Evolutionary conservation across 441 rosid genomes (phyloP).

Genomic region (Theobroma grandiflorum): DNA sequence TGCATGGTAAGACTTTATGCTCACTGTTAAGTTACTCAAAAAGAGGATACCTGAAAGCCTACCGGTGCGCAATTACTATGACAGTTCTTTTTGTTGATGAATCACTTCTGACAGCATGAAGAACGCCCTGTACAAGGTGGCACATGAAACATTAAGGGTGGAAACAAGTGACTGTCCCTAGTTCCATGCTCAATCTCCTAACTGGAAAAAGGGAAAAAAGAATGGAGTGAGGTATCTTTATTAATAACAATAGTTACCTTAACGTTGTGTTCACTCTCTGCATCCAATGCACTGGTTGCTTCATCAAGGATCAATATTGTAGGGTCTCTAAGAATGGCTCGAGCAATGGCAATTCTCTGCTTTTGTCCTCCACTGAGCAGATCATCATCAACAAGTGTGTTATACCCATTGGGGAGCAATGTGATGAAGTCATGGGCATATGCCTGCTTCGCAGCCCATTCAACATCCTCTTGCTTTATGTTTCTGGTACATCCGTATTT

Average conservation of each 20-base stretch:
- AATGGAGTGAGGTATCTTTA: background rate
- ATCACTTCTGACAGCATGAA: slow-evolving; percentile 71
- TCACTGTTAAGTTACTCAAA: background rate
- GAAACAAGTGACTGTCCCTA: background rate
- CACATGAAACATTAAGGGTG: slow-evolving; percentile 10
- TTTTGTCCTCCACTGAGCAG: slow-evolving; percentile 97
- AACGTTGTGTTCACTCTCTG: slow-evolving; percentile 95
- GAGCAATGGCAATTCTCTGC: slow-evolving; percentile 97
- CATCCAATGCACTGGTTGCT: slow-evolving; percentile 96
- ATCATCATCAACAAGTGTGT: slow-evolving; percentile 93
- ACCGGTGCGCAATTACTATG: slow-evolving; percentile 94
- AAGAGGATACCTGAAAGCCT: slow-evolving; percentile 16
- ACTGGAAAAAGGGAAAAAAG: background rate
- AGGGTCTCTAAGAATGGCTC: slow-evolving; percentile 95
- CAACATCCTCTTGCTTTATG: slow-evolving; percentile 73
- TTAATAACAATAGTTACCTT: slow-evolving; percentile 56
- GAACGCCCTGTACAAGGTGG: slow-evolving; percentile 66
- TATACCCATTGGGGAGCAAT: slow-evolving; percentile 84
- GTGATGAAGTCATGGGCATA: slow-evolving; percentile 92
- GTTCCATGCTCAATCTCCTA: background rate
- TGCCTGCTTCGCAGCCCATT: slow-evolving; percentile 93
- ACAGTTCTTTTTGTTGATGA: slow-evolving; percentile 71
- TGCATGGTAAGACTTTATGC: slow-evolving; percentile 25
- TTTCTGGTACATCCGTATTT: slow-evolving; percentile 78
- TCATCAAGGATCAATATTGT: slow-evolving; percentile 89